These are phyloP conservation scores for Rhytidiadelphus loreus DNA, from an alignment of 225 moss, liverwort and hornwort genomes.

Conservation along the genomic window DNA sequence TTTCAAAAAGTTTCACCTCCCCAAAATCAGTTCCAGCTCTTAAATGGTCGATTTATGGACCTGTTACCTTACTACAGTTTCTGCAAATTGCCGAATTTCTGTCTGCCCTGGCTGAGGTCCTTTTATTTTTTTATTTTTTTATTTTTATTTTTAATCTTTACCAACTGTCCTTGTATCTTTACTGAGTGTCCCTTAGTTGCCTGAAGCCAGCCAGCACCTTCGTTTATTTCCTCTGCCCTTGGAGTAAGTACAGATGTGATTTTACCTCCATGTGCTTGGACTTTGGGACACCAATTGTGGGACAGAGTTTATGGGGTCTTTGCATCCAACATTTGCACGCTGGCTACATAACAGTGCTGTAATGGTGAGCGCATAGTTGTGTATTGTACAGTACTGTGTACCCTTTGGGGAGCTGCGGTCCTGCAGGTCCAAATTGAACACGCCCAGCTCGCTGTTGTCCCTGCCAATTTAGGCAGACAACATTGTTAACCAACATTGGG, in stretches of 20 bases:
- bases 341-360: not conserved
- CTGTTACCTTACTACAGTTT: no score
- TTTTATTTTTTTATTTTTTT: no score
- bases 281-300: not conserved
- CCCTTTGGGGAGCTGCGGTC: not conserved
- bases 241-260: not conserved
- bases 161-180: not conserved
- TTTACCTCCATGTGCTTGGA: not conserved
- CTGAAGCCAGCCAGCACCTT: not conserved
- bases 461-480: not conserved
- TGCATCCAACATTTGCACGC: not conserved
- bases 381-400: not conserved
- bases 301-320: not conserved
- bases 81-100: not conserved
- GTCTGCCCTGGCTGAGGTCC: fast-evolving
- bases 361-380: not conserved
- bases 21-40: no score
- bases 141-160: no score
- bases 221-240: not conserved
- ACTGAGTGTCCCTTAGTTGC: not conserved
- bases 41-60: no score
- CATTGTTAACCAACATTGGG: no score
- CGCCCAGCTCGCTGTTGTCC: not conserved
- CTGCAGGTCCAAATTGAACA: not conserved
- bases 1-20: no score